Conservation (phyloP, 257 asterid genomes). For the Fraxinus cuspidata region DNA sequence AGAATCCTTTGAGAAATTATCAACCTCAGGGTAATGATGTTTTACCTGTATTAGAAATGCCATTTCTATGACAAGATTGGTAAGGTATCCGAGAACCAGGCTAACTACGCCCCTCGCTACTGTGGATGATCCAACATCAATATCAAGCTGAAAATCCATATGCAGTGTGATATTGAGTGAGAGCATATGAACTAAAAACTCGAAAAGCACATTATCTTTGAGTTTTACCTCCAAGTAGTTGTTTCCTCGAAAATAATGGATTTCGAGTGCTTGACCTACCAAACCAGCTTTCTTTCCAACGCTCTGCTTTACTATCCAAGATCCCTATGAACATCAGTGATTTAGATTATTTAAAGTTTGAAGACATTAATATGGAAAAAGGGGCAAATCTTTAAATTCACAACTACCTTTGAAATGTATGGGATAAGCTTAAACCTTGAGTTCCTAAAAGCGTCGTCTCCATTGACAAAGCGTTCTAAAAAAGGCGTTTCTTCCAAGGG, state of each 20-base stretch:
- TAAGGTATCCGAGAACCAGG: constrained; percentile 93
- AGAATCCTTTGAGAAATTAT: no score
- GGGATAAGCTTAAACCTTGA: constrained; percentile 93
- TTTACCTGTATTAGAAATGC: constrained; percentile 89
- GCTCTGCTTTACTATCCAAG: constrained; percentile 97
- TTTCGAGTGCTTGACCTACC: constrained; percentile 86
- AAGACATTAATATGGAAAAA: not conserved
- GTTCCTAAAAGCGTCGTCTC: constrained; percentile 79
- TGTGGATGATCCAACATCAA: constrained; percentile 89
- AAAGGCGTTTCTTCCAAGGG: constrained; percentile 71
- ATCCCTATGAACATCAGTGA: constrained; percentile 53
- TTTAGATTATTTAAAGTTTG: not conserved
- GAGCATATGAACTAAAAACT: not conserved
- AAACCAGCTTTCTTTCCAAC: constrained; percentile 91
- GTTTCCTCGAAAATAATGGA: constrained; percentile 78
- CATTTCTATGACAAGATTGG: constrained; percentile 87
- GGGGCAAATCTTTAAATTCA: not conserved
- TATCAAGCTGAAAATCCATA: constrained; percentile 57
- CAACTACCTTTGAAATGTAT: constrained; percentile 64
- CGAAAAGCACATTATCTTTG: not conserved
- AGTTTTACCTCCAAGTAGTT: constrained; percentile 89
- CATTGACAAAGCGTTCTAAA: constrained; percentile 71
- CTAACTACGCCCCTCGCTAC: constrained; percentile 89
- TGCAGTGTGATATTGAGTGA: not conserved
- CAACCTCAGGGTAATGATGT: no score